Base-by-base conservation (phyloP, 108 stramenopile genomes). In the Chaetoceros muelleri region DNA sequence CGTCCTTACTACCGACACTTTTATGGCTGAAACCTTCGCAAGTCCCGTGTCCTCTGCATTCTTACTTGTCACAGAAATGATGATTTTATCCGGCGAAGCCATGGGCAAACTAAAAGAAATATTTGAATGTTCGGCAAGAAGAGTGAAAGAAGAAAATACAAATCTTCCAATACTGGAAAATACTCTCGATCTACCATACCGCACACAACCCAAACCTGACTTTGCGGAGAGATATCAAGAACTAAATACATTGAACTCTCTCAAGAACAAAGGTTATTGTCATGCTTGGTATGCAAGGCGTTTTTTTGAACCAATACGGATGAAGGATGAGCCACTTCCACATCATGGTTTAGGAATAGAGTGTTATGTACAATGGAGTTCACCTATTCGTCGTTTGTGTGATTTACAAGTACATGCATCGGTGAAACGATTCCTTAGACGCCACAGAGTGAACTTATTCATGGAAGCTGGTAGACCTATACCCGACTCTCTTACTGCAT, bases 61-160 rank as follows among this genome's bases (percentile, higher is more conserved):
- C 60, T 40, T 82, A 51, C 65, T 82, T 34, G 81, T 82, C 3
- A 86, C 82, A 45, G 89, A 90, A 58, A 77, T 84, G 71, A 90
- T 90, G 89, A 90, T 90, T 53, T 29, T 86, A 40, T 78, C 89
- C n/a, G 84, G 84, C 24, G 89, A 90, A 55, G 80, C 82, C 16
- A 74, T 90, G 34, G 85, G 81, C 20, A 80, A 76, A 49, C 86
- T 81, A 81, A 72, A 80, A 49, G 21, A 52, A 22, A 53, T 53
- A 24, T 10, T 67, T 5, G 72, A 71, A 52, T 44, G 47, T 2
- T 23, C 70, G 29, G 59, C 67, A 29, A 44, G 51, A 27, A 52
- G 28, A 19, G 57, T 27, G 17, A 53, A 30, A 22, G 30, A 27
- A 54, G 52, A 24, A 21, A 59, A 58, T 26, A 34, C 28, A 8